Base-by-base conservation (phyloP, 345 rosid genomes). In the Cardiospermum halicacabum region DNA sequence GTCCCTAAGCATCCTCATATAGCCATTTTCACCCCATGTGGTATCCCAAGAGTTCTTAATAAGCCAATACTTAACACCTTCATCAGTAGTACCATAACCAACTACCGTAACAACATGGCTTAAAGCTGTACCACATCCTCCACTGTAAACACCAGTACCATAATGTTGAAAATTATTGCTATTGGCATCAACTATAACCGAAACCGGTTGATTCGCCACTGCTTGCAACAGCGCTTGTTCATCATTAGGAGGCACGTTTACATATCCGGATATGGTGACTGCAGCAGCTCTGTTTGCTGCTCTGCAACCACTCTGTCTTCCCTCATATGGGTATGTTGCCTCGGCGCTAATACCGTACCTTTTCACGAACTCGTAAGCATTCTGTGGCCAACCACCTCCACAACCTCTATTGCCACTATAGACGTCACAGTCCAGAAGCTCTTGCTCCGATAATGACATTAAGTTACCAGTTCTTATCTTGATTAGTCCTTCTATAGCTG, bases 1-100 rank as follows among this genome's bases (percentile, higher is more conserved):
- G 37, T 73, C 83, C 65, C 83, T 79, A 64, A 72, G 74, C 19
- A 84, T 67, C 79, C 74, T 81, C 40, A 84, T 79, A 51, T 73
- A 84, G 30, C 90, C 94, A 7, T 34, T 15, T 56, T 87, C 89
- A 2, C 86, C 88, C 88, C 88, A 87, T 24, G 58, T 21, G 0
- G 39, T 24, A 3, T 88, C 89, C 88, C 94, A 84, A 1, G 94
- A 87, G 56, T 84, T 84, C 86, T 84, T 84, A 13, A 78, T 72
- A 69, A 80, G 39, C 89, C 85, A 85, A 48, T 85, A 85, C 68
- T 78, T 77, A 2, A 66, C 66, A 27, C 86, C 88, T 3, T 66
- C 77, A 0, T n/a, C 12, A 47, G 30, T 65, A 18, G 59, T 63
- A 11, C 87, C 90, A 1, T 85, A 87, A n/a, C 94, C 94, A 31